A percentile compares a stretch with the other conserved stretches of the same genome.
phyloP scores from a whole-genome alignment of 192 early-diverging fungal species.

The Obelidium mucronatum region DNA sequence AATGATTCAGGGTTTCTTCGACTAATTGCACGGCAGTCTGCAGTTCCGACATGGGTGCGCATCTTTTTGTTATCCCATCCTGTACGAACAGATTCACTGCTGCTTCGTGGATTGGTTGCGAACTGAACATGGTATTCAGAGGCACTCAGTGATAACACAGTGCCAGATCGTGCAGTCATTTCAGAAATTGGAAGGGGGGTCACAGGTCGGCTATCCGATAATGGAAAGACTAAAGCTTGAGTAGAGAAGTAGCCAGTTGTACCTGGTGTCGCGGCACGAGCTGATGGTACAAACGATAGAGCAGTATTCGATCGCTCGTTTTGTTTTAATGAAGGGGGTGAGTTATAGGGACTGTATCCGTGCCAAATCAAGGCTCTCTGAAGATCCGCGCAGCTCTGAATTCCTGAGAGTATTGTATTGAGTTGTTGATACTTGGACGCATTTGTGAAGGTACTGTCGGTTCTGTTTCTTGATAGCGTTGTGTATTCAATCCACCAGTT shows the following conservation, averaged over 20 bases:
- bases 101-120: not conserved
- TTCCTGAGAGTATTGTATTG: not conserved
- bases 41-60: slow-evolving; percentile 27
- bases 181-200: not conserved
- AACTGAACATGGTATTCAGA: slow-evolving; percentile 32
- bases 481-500: not conserved
- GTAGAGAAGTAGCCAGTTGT: not conserved
- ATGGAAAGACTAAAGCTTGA: too few species aligned
- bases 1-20: slow-evolving; percentile 25
- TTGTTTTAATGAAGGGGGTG: too few species aligned
- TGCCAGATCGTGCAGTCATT: slow-evolving; percentile 2
- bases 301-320: not conserved
- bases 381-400: not conserved
- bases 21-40: slow-evolving; percentile 31
- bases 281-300: not conserved
- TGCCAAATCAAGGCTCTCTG: not conserved
- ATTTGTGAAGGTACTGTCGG: not conserved
- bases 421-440: not conserved
- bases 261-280: slow-evolving; percentile 20
- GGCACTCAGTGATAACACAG: slow-evolving; percentile 26
- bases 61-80: slow-evolving; percentile 5
- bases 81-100: not conserved
- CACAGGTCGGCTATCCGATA: not conserved
- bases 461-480: not conserved
- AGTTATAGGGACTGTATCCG: too few species aligned